Evolutionary conservation across 176 grass and related monocot species (phyloP).

Genomic region (Alopecurus myosuroides): DNA sequence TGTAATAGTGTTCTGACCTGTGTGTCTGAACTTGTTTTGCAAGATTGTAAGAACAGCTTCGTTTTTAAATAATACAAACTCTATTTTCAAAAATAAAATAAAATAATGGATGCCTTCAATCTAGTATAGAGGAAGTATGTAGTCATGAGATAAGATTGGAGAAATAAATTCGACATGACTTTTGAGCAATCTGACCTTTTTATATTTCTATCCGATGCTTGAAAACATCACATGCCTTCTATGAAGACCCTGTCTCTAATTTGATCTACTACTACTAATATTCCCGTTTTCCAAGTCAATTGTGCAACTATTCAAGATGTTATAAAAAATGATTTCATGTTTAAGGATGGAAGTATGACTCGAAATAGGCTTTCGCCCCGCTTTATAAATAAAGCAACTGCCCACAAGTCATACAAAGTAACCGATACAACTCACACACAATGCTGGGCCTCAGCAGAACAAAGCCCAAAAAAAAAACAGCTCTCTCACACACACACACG

Average conservation of each 20-base stretch:
- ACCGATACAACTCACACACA: too few relatives aligned
- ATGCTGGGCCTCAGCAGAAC: too few relatives aligned
- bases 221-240: neutral
- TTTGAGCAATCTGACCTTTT: neutral
- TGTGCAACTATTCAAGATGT: neutral
- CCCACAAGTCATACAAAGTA: too few relatives aligned
- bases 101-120: neutral
- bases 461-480: too few relatives aligned
- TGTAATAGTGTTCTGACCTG: too few relatives aligned
- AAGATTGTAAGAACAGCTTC: too few relatives aligned
- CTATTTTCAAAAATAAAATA: too few relatives aligned
- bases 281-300: neutral
- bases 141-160: neutral
- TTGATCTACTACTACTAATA: neutral
- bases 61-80: too few relatives aligned
- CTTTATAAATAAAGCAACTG: too few relatives aligned
- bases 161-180: neutral
- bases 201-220: neutral
- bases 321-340: neutral
- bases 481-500: too few relatives aligned
- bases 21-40: too few relatives aligned
- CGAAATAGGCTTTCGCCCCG: too few relatives aligned
- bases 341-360: constrained; percentile 16
- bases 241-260: neutral
- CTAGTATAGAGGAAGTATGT: neutral